Evolutionary conservation across 805 yeast species (phyloP), one percentile per base, ranked within the genome.

Genomic region (Candida andamanensis): DNA sequence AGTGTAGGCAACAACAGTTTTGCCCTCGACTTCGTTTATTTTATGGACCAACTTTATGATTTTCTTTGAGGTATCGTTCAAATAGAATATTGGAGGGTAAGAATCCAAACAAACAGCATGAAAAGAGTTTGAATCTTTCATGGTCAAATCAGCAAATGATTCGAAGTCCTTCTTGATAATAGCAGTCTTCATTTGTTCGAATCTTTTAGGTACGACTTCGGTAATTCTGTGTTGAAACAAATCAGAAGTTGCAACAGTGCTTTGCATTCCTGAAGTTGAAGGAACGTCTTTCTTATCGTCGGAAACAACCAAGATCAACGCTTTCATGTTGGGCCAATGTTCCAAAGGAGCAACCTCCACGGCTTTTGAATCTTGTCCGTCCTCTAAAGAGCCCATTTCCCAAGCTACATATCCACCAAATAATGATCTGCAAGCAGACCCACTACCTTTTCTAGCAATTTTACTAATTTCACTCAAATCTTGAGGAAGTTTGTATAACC

Each of bases 391-490:
- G 36, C 99, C 99, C 97, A 89, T 87, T 58, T 92, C 96, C 99
- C 99, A 92, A 3, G 97, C 97, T 9, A 92, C 99, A 53, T 78
- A 92, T 6, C 99, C 99, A 29, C 98, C 97, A 60, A 85, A 86
- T 41, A 92, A 67, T 6, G 97, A 92, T 58, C 99, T 75, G 63
- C 99, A 92, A 5, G 98, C 98, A 10, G 96, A 86, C 2, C 98
- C 99, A 5, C 97, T 87, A 19, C 99, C 99, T 63, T 87, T 90
- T 62, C 99, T 79, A 10, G 99, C 98, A 52, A 92, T 83, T 52
- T 80, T 82, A 42, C 95, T 85, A 41, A 92, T 72, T 51, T 87
- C 95, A 15, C 92, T 82, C 50, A 74, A 69, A 39, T 82, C 74
- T 51, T 84, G 83, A n/a, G 95, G 95, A 39, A 92, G 76, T 57